Evolutionary conservation across 768 basidiomycete species (phyloP), one percentile per base, ranked within the genome.

Genomic region (Hebeloma cylindrosporum): DNA sequence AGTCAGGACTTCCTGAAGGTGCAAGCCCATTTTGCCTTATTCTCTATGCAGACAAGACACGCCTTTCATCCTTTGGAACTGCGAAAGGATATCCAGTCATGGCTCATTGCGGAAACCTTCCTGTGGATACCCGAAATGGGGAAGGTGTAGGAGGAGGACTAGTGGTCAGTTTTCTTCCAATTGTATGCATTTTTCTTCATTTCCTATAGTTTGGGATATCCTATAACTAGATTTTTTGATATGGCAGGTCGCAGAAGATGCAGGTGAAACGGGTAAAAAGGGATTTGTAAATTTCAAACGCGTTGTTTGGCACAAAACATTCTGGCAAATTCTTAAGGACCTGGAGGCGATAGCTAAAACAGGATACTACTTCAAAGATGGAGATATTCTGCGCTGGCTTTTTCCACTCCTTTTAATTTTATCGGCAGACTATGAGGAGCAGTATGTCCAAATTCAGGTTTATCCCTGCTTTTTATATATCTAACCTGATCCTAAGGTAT

Each of bases 351-450:
- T 46, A 21, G 40, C 41, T 7, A 50, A 54, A 35, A 27, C 26
- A 7, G 53, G 57, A 2, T 45, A n/a, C n/a, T 17, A 5, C 13
- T 22, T 43, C 9, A 27, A 37, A 16, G 52, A 40, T 2, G 55
- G 57, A 49, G 51, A 52, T 3, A 47, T 67, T 9, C 2, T 18
- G 2, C 61, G 57, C 0, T 50, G 29, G 9, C 30, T 76, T 0
- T 75, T 60, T 22, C 71, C 70, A 1, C 20, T 67, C 5, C 56
- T 76, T 14, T 23, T 71, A 0, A 70, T 74, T 3, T 50, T 73
- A 1, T 68, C 64, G 5, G 63, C 66, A 4, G 71, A 76, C 40
- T 76, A 72, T 40, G 66, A 76, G 47, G 73, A 78, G 60, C 67
- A 69, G 74, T 76, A 61, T 18, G 68, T 39, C 38, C 31, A 45